Base-by-base conservation (phyloP, 805 yeast species). In the Saccharomycopsis javanensis region DNA sequence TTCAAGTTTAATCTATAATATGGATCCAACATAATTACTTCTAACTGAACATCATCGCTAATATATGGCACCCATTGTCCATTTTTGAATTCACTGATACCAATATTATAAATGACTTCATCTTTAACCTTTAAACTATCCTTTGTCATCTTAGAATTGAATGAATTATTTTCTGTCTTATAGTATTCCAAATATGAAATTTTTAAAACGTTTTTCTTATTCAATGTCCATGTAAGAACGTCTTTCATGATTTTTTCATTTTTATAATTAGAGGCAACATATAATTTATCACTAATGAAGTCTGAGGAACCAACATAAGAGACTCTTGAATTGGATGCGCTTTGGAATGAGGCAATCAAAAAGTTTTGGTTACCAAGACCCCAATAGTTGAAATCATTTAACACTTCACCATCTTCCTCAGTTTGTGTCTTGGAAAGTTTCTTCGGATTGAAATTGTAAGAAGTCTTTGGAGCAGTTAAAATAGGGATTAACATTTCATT, bases 1-100 rank as follows among this genome's bases (percentile, higher is more conserved):
- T 69, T 64, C 65, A 94, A 72, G 60, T 78, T 82, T 58, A 92
- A 68, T 67, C 99, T 82, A 68, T 90, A 90, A 74, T 92, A 94
- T 48, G 99, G 99, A 69, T 94, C 98, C 62, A 94, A 79, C 92
- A 94, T 85, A 65, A 79, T 81, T 69, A 90, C 82, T 65, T 89
- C 91, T 57, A 94, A 74, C 72, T 94, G 99, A 57, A 88, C 68
- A 60, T 85, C 86, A 54, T 79, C 77, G 7, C 79, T 67, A n/a
- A 61, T 51, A 67, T 70, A 89, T 31, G 96, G 95, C 13, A 68
- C 74, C 97, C 96, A 94, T 55, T 71, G 53, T 51, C 64, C 68
- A 50, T 70, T 68, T 55, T 71, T 67, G 79, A 81, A 81, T 65
- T 79, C 71, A 33, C 76, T 69, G 13, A 83, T 54, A 3, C 71